Base-by-base conservation (phyloP, 129 eudicot species). In the Deinandra increscens region DNA sequence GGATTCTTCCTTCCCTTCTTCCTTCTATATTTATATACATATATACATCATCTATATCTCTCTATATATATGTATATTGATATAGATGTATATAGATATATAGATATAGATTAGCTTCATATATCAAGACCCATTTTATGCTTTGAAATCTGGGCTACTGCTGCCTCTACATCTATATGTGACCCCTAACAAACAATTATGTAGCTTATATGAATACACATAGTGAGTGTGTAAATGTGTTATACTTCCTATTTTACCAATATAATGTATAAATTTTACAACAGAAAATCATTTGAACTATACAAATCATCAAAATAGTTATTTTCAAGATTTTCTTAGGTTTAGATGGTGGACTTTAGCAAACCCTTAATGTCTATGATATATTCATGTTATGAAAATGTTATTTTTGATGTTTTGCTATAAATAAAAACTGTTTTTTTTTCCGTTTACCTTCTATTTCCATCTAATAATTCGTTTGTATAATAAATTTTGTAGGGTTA, bases 401-500 rank as follows among this genome's bases (percentile, higher is more conserved):
- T 26, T 3, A 26, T 1, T 26, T 26, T 26, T 26, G 31, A 26
- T 26, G 31, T 1, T 26, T 26, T 26, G 31, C n/a, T n/a, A n/a
- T n/a, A n/a, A n/a, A n/a, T n/a, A n/a, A n/a, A n/a, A n/a, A n/a
- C n/a, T n/a, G n/a, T n/a, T n/a, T n/a, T n/a, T n/a, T n/a, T n/a
- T n/a, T n/a, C n/a, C n/a, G n/a, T n/a, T n/a, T n/a, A n/a, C n/a
- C n/a, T n/a, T n/a, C n/a, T n/a, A n/a, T n/a, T n/a, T n/a, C n/a
- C n/a, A n/a, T n/a, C n/a, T n/a, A n/a, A n/a, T n/a, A n/a, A n/a
- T n/a, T n/a, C n/a, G n/a, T n/a, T n/a, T n/a, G n/a, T n/a, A n/a
- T n/a, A n/a, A n/a, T n/a, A n/a, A n/a, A n/a, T n/a, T n/a, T 53
- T 85, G 5, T 13, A 87, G 97, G 95, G 95, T 83, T 91, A 76